A percentile compares a stretch with the other conserved stretches of the same genome.
Conservation (phyloP, 148 eudicot genomes). For the Vaccinium myrtillus region DNA sequence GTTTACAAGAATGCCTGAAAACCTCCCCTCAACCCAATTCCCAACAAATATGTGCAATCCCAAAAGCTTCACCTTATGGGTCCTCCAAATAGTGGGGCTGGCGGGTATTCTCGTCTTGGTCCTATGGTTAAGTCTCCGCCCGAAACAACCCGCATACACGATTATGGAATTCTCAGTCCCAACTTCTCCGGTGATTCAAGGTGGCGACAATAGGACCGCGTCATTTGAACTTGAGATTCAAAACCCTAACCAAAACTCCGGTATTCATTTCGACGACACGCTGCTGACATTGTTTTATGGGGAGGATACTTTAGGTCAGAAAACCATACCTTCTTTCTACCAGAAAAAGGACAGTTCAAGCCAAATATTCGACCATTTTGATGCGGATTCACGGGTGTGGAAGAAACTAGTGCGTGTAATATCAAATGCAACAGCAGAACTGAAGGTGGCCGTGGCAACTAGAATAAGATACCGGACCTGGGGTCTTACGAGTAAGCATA, state of each 20-base stretch:
- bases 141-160: conserved; percentile 9
- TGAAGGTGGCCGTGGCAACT: conserved; percentile 13
- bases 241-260: conserved; percentile 14
- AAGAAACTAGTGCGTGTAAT: background rate
- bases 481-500: conserved; percentile 18
- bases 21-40: background rate
- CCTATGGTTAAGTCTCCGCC: conserved; percentile 20
- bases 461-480: background rate
- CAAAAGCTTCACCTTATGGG: conserved; percentile 12
- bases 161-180: conserved; percentile 3
- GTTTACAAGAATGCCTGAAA: background rate
- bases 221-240: conserved; percentile 13
- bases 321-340: conserved; percentile 9
- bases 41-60: background rate
- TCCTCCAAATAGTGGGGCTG: conserved; percentile 14
- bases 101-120: conserved; percentile 13
- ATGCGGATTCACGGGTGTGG: background rate
- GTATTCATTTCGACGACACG: conserved; percentile 10
- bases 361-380: background rate
- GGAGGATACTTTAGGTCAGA: conserved; percentile 1
- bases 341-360: conserved; percentile 6
- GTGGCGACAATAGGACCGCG: background rate
- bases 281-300: conserved; percentile 6
- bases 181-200: background rate
- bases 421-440: conserved; percentile 10